Evolutionary conservation across 768 basidiomycete species (phyloP), one percentile per base, ranked within the genome.

Genomic region (Suillus weaverae): DNA sequence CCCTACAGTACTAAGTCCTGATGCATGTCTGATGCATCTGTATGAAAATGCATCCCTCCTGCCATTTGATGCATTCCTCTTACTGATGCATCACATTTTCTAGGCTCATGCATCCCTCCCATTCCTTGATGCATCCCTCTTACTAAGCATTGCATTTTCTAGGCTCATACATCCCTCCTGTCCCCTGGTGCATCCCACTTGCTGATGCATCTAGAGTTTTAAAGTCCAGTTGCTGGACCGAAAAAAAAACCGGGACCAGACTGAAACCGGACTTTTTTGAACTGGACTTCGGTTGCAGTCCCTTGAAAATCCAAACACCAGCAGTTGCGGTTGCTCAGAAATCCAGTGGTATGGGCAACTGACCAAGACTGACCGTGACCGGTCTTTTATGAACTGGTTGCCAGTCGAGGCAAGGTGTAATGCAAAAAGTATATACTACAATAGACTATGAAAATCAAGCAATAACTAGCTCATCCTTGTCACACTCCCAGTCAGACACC

Each of bases 141-240:
- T n/a, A n/a, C n/a, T n/a, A n/a, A n/a, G n/a, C n/a, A n/a, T n/a
- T n/a, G n/a, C n/a, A n/a, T n/a, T n/a, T n/a, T n/a, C n/a, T n/a
- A n/a, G n/a, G n/a, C n/a, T n/a, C n/a, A n/a, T n/a, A n/a, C n/a
- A n/a, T n/a, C n/a, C n/a, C n/a, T n/a, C n/a, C n/a, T n/a, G n/a
- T n/a, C n/a, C n/a, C n/a, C n/a, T n/a, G n/a, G n/a, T n/a, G n/a
- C n/a, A n/a, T n/a, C n/a, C n/a, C n/a, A n/a, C n/a, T n/a, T n/a
- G n/a, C n/a, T n/a, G n/a, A n/a, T n/a, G n/a, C n/a, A n/a, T n/a
- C 62, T 48, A 48, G 46, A 22, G 46, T 48, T 48, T 48, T 10
- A 48, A 48, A 48, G 46, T 48, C 46, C n/a, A n/a, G 46, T 48
- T 48, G 46, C 46, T 3, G 9, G 11, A 48, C 46, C n/a, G 10